Percentiles rank a stretch among this genome's conserved stretches.
These are phyloP conservation scores for Nelumbo lutea DNA, from an alignment of 164 flowering plant genomes.

Conservation along the genomic window DNA sequence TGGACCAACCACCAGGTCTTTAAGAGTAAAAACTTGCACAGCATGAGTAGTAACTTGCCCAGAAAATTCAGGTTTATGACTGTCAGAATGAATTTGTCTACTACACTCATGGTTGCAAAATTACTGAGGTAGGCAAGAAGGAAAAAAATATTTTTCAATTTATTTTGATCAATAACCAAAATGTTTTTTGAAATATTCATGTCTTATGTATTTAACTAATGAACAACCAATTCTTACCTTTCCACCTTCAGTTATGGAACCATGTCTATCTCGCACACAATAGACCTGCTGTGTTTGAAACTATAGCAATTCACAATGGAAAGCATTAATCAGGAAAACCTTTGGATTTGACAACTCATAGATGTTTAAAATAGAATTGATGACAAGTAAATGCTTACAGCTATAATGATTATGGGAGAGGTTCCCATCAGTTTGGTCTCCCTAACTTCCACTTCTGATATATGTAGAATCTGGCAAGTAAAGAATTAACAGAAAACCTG, in stretches of 20 bases:
- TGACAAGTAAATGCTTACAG: constrained; percentile 37
- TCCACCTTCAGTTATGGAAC: constrained; percentile 81
- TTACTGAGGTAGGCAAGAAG: no score
- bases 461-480: constrained; percentile 71
- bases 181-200: no score
- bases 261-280: constrained; percentile 76
- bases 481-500: neutral
- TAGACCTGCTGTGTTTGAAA: constrained; percentile 93
- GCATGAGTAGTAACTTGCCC: no score
- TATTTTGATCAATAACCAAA: no score
- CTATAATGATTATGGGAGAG: constrained; percentile 73
- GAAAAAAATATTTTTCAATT: no score
- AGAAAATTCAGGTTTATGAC: no score
- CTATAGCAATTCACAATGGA: constrained; percentile 32
- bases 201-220: no score
- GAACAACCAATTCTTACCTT: constrained; percentile 37
- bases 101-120: no score
- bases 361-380: neutral
- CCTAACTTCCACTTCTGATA: constrained; percentile 76
- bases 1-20: no score
- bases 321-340: constrained; percentile 3
- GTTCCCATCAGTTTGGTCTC: constrained; percentile 91
- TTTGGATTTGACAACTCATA: neutral
- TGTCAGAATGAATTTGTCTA: no score
- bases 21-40: no score